Percentiles rank a stretch among this genome's conserved stretches.
Conservation (phyloP, 139 green algal genomes). For the Spirogloea muscicola region DNA sequence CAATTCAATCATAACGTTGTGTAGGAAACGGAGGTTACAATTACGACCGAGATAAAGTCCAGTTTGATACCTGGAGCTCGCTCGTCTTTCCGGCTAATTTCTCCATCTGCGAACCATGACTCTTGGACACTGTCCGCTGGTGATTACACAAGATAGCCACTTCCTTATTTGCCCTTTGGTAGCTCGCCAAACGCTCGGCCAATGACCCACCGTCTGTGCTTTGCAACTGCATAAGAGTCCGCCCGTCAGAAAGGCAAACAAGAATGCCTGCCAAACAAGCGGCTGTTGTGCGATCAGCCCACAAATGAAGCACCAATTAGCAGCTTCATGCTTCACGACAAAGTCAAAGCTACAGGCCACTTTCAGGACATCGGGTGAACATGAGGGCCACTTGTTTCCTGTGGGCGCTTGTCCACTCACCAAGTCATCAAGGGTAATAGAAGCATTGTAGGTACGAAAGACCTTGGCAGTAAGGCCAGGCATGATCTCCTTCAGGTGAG, state of each 20-base stretch:
- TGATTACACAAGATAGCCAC: slow-evolving; percentile 99
- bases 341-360: background rate
- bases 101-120: slow-evolving; percentile 78
- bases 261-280: background rate
- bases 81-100: slow-evolving; percentile 58
- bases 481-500: slow-evolving; percentile 92
- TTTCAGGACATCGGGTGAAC: background rate
- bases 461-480: slow-evolving; percentile 93
- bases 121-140: slow-evolving; percentile 78
- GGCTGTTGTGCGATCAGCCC: background rate
- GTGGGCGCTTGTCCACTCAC: slow-evolving; percentile 51
- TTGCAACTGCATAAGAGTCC: slow-evolving; percentile 27
- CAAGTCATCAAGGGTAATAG: slow-evolving; percentile 83
- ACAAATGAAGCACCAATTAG: background rate
- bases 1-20: too few relatives aligned
- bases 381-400: background rate
- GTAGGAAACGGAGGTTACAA: too few relatives aligned
- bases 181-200: slow-evolving; percentile 77
- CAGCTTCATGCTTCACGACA: background rate
- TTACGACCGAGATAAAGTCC: too few relatives aligned
- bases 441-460: slow-evolving; percentile 99
- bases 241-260: background rate
- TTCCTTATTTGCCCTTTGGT: slow-evolving; percentile 97
- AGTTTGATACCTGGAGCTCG: slow-evolving; percentile 42
- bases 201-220: slow-evolving; percentile 40